Conservation (phyloP, 805 yeast species). For the Ogataea sp. region DNA sequence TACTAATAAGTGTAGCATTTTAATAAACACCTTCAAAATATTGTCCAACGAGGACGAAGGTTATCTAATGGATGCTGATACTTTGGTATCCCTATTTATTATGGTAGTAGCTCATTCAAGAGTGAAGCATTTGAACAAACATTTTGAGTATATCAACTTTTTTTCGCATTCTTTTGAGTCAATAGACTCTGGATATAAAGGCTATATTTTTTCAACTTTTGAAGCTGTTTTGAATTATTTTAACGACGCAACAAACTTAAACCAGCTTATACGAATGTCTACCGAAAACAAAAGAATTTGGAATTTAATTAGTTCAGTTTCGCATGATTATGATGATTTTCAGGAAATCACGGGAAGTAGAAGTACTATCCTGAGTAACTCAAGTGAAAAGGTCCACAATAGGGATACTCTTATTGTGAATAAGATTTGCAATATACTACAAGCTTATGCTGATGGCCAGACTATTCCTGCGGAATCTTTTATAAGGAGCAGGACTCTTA, state of each 20-base stretch:
- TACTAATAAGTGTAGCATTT: conserved; percentile 35
- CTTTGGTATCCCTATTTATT: conserved; percentile 62
- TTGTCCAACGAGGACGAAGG: conserved; percentile 30
- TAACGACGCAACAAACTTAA: conserved; percentile 27
- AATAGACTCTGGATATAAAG: conserved; percentile 50
- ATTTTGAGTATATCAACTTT: conserved; percentile 55
- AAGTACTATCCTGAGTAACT: neutral
- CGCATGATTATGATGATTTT: conserved; percentile 14
- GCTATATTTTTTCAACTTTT: conserved; percentile 74
- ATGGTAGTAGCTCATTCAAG: conserved; percentile 61
- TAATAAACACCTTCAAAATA: conserved; percentile 43
- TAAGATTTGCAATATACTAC: conserved; percentile 8
- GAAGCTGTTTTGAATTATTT: conserved; percentile 75
- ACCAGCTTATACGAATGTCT: conserved; percentile 33
- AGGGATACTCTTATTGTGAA: conserved; percentile 8
- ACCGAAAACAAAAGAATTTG: conserved; percentile 45
- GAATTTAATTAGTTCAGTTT: conserved; percentile 32
- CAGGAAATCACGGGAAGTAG: conserved; percentile 5
- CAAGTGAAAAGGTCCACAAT: conserved; percentile 8
- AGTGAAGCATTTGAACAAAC: conserved; percentile 50
- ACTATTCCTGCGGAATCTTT: conserved; percentile 12
- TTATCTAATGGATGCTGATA: conserved; percentile 66
- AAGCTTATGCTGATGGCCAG: conserved; percentile 6
- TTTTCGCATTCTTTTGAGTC: conserved; percentile 40
- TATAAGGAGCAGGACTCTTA: conserved; percentile 31